phyloP scores from a whole-genome alignment of 768 basidiomycete species.

The Filobasidium floriforme region DNA sequence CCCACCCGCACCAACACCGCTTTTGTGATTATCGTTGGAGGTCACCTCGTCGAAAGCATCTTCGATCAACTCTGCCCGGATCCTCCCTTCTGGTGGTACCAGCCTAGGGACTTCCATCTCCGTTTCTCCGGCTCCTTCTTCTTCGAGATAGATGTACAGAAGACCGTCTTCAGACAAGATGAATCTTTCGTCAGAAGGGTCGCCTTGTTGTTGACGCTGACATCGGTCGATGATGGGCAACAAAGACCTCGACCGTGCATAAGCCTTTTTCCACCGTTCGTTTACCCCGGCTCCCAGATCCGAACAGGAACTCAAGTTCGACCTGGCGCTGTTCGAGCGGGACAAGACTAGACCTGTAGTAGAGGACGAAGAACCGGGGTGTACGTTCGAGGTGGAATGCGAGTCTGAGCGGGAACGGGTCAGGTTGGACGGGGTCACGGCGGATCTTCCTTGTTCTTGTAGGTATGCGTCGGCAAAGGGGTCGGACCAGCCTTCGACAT shows the following conservation, averaged over 20 bases:
- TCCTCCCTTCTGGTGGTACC: slow-evolving; percentile 13
- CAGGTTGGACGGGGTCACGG: too few relatives aligned
- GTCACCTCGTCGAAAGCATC: slow-evolving; percentile 8
- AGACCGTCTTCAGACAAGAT: slow-evolving; percentile 16
- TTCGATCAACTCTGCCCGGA: slow-evolving; percentile 10
- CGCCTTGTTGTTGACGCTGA: neutral
- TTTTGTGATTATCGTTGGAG: too few relatives aligned
- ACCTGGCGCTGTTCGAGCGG: too few relatives aligned
- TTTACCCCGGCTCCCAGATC: neutral
- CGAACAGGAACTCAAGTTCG: neutral
- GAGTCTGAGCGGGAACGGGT: too few relatives aligned
- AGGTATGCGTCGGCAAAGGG: too few relatives aligned
- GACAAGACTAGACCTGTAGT: too few relatives aligned
- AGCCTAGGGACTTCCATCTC: slow-evolving; percentile 11
- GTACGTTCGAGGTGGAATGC: too few relatives aligned
- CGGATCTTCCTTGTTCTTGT: too few relatives aligned
- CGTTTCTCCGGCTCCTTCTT: neutral
- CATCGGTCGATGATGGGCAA: too few relatives aligned
- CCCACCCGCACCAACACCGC: neutral
- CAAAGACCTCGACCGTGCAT: neutral
- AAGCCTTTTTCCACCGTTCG: neutral
- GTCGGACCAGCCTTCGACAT: too few relatives aligned
- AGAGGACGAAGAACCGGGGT: too few relatives aligned
- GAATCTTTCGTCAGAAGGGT: neutral
- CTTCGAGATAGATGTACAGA: slow-evolving; percentile 13